Base-by-base conservation (phyloP, 352 stramenopile genomes). In the Pythium pyrilobum region DNA sequence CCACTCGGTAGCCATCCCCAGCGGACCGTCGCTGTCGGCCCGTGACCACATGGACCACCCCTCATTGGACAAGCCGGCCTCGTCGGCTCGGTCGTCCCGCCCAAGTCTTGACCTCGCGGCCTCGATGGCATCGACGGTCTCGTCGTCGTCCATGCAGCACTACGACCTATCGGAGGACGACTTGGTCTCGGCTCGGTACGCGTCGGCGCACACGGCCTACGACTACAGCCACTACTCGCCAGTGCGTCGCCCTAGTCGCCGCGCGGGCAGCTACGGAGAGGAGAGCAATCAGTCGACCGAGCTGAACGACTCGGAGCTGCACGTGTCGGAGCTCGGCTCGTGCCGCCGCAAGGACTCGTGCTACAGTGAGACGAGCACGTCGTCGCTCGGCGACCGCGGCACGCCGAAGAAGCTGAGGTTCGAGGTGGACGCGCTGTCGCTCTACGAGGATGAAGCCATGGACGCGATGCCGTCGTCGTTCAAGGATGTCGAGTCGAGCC, bases 61-160 rank as follows among this genome's bases (percentile, higher is more conserved):
- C 31, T 49, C 56, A 5, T 21, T 65, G 11, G 44, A 43, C 31
- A 66, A 66, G 45, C 42, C 48, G 20, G 28, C 32, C 2, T 32
- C 37, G 21, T n/a, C 52, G 8, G 33, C 29, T 5, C 40, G 38
- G 18, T 20, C 32, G 21, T 39, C 52, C 23, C 61, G 52, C 28
- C 59, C 65, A 23, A 57, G 39, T 23, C 66, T 84, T 33, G 79
- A 89, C 38, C 53, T 89, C 23, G 76, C 68, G 31, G 74, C 74
- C 24, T 89, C 79, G 18, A 85, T 84, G 59, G 69, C 71, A n/a
- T 89, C 79, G 20, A 89, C 79, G 5, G 65, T 78, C 52, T 67
- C 75, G 11, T 86, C 76, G 33, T 51, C 51, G 11, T 60, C 67
- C 10, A 62, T 62, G 31, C 52, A 52, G 16, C 77, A 76, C 57